Evolutionary conservation across 73 alveolate species (phyloP), one percentile per base, ranked within the genome.

Genomic region (Paramecium pentaurelia): DNA sequence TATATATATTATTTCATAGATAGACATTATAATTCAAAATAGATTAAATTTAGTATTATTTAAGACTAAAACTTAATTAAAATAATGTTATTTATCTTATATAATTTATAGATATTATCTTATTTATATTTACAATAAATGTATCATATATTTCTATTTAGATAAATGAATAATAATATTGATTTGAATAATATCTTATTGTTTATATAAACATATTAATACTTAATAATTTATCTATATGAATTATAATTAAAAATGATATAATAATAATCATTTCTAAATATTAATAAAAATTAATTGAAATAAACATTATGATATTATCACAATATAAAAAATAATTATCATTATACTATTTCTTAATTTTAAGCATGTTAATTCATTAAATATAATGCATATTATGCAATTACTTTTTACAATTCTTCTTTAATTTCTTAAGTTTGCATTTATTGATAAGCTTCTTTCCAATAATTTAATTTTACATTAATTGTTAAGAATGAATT

Each of bases 321-420:
- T 47, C 60, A 47, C 70, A 18, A 10, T 14, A 37, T 73, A 37
- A 73, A 30, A 16, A 73, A 36, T 73, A 73, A 25, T 8, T 37
- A 16, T 73, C 87, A 73, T 73, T 73, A 64, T 8, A 73, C 34
- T 14, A 73, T 37, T 36, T 73, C 87, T 37, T 73, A 37, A 73
- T 34, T 73, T 73, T 34, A 38, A 30, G 87, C 60, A 73, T 64
- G 84, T 16, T 64, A 64, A 75, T 49, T 80, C 91, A 80, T 80
- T 80, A 80, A 27, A 49, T 80, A 80, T 27, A 45, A 80, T 40
- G 91, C 91, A 80, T 80, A 80, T 80, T 80, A 49, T 44, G 91
- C 91, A 11, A 80, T 47, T 42, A 80, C 91, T 42, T 80, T 80
- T 47, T 47, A 44, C 25, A 80, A 80, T 80, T 80, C 91, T 7